Conservation (phyloP, 345 rosid genomes). For the Diplotaxis tenuifolia region DNA sequence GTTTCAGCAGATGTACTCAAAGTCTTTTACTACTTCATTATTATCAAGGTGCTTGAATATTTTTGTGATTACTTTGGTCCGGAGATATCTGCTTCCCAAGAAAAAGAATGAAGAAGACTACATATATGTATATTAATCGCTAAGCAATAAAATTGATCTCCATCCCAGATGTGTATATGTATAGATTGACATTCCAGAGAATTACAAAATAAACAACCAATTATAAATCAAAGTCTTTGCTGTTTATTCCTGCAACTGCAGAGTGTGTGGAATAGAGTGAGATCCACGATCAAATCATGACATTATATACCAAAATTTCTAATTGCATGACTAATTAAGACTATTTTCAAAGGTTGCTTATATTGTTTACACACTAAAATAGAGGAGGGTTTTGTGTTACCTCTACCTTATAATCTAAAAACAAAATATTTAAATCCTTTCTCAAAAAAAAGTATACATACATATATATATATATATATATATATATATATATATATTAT, state of each 20-base stretch:
- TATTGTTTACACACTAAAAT: too few species aligned
- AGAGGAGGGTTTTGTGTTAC: too few species aligned
- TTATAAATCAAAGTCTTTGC: neutral
- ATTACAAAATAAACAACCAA: neutral
- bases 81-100: neutral
- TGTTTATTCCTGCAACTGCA: conserved; percentile 21
- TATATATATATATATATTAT: too few species aligned
- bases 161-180: neutral
- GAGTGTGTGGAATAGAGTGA: conserved; percentile 24
- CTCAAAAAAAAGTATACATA: too few species aligned
- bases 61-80: neutral
- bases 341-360: too few species aligned
- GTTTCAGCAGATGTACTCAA: neutral
- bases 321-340: neutral
- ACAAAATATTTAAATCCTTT: too few species aligned
- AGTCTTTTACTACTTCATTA: neutral
- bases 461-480: too few species aligned
- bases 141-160: neutral
- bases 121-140: neutral
- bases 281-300: conserved; percentile 28
- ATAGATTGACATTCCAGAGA: neutral
- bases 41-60: neutral
- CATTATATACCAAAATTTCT: neutral
- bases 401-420: too few species aligned
- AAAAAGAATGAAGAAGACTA: neutral